Evolutionary conservation across 768 basidiomycete genomes (phyloP).

Genomic region (Clitopilus passeckerianus): DNA sequence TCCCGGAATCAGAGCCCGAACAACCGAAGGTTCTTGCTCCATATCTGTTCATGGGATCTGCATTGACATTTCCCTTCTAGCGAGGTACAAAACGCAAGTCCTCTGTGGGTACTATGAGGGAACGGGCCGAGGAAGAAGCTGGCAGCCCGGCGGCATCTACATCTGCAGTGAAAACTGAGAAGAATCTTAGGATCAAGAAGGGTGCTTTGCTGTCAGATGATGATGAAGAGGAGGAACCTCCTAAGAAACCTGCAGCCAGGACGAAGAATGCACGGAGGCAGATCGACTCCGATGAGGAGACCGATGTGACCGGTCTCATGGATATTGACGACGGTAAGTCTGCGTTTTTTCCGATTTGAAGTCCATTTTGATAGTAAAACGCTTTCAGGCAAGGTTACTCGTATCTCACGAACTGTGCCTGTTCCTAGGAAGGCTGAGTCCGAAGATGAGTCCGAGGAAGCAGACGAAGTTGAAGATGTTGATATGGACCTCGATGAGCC

Average conservation of each 20-base stretch:
- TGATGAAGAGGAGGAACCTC: constrained; percentile 43
- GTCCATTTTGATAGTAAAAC: not conserved
- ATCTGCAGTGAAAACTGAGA: constrained; percentile 6
- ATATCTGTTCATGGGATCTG: not conserved
- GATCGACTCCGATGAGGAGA: constrained; percentile 36
- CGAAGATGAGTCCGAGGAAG: constrained; percentile 16
- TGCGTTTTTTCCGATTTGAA: not conserved
- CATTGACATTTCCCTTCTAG: constrained; percentile 15
- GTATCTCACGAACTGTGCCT: constrained; percentile 17
- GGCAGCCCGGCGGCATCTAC: not conserved
- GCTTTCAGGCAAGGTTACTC: constrained; percentile 25
- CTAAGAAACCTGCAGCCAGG: constrained; percentile 28
- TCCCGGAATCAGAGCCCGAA: constrained; percentile 4
- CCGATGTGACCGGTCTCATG: constrained; percentile 59
- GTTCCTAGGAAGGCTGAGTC: constrained; percentile 16
- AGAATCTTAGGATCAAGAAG: constrained; percentile 35
- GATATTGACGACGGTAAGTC: constrained; percentile 68
- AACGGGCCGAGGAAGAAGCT: constrained; percentile 12
- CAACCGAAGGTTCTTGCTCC: constrained; percentile 11
- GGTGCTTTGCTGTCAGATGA: constrained; percentile 57
- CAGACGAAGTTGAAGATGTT: constrained; percentile 25
- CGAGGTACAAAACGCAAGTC: constrained; percentile 44
- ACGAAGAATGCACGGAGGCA: constrained; percentile 16
- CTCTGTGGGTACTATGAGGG: constrained; percentile 17
- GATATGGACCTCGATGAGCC: constrained; percentile 30